phyloP scores from a whole-genome alignment of 805 yeast genomes.

The Yarrowia sp. region DNA sequence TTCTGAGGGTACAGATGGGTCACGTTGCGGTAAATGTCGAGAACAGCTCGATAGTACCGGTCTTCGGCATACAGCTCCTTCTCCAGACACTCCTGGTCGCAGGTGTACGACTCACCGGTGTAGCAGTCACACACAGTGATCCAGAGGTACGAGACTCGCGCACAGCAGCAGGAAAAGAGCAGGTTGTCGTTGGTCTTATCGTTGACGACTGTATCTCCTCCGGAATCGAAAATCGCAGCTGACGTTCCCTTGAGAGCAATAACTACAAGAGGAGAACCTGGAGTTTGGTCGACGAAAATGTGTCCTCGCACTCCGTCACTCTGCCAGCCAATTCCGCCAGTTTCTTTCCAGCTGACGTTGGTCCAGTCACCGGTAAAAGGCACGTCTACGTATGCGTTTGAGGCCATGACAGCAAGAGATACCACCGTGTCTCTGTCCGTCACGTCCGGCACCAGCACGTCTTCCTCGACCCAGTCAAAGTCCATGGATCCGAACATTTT shows the following conservation, averaged over 20 bases:
- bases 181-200: conserved; percentile 90
- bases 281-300: conserved; percentile 65
- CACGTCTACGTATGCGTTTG: conserved; percentile 84
- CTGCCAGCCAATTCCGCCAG: conserved; percentile 76
- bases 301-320: conserved; percentile 89
- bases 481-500: conserved; percentile 46
- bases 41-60: conserved; percentile 78
- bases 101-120: conserved; percentile 74
- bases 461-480: conserved; percentile 67
- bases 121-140: conserved; percentile 95
- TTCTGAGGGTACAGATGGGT: conserved; percentile 64
- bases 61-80: conserved; percentile 74
- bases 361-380: conserved; percentile 89
- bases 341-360: conserved; percentile 56
- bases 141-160: conserved; percentile 90
- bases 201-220: conserved; percentile 73
- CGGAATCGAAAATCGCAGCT: conserved; percentile 67
- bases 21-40: conserved; percentile 80
- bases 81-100: conserved; percentile 88
- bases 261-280: conserved; percentile 64
- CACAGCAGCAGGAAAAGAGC: conserved; percentile 94
- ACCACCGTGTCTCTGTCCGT: conserved; percentile 76
- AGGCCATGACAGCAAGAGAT: conserved; percentile 80
- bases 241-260: conserved; percentile 91
- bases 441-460: conserved; percentile 71